Percentiles rank a stretch among this genome's conserved stretches.
Conservation (phyloP, 306 rosid species). For the Vigna unguiculata region DNA sequence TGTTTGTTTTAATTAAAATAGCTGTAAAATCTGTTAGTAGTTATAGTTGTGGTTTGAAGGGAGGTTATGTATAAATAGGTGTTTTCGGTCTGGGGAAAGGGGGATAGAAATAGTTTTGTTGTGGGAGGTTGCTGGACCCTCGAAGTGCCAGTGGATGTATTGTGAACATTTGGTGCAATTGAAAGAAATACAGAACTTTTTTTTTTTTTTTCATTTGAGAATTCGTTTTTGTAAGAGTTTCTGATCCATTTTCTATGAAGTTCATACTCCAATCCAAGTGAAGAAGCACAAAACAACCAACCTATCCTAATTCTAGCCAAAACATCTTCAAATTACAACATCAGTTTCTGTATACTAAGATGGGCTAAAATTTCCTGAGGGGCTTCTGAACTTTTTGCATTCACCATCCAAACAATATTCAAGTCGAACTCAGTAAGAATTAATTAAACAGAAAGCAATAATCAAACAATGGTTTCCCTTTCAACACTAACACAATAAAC, state of each 20-base stretch:
- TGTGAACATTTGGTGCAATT: too few relatives aligned
- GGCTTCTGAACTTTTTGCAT: not conserved
- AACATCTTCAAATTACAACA: not conserved
- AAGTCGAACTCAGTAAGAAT: slow-evolving; percentile 18
- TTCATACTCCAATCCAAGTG: not conserved
- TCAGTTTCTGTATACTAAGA: not conserved
- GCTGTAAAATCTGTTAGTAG: too few relatives aligned
- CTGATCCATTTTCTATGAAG: not conserved
- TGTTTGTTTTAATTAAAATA: too few relatives aligned
- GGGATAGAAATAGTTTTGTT: too few relatives aligned
- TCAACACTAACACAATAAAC: not conserved
- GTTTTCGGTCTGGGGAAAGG: too few relatives aligned
- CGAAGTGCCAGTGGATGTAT: too few relatives aligned
- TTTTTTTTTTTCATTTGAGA: too few relatives aligned
- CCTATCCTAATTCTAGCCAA: slow-evolving; percentile 3
- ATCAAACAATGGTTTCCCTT: not conserved
- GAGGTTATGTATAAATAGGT: too few relatives aligned
- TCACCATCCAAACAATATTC: slow-evolving; percentile 17
- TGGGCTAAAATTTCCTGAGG: not conserved
- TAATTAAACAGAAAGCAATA: slow-evolving; percentile 2
- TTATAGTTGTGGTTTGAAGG: too few relatives aligned
- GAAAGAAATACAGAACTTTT: too few relatives aligned
- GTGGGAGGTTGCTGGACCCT: too few relatives aligned
- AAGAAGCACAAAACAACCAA: slow-evolving; percentile 20
- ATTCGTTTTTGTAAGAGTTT: too few relatives aligned